Evolutionary conservation across 257 asterid species (phyloP), one percentile per base, ranked within the genome.

Genomic region (Penstemon davidsonii): DNA sequence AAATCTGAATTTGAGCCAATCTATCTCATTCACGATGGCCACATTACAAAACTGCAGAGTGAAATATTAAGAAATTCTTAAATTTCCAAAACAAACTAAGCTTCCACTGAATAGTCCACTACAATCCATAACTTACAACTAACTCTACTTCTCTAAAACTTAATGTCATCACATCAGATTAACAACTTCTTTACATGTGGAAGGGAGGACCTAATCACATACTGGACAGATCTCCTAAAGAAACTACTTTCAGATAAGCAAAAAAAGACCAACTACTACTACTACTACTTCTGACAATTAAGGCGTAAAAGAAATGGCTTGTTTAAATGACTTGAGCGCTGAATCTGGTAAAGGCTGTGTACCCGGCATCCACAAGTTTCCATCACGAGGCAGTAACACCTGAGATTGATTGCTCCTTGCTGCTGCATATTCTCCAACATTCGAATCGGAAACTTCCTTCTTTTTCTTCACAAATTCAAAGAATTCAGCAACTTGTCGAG

Each of bases 401-500:
- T 79, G 85, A 2, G 81, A 73, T 18, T 76, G 85, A 55, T 77
- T 80, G 57, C 56, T 58, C 74, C 58, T 86, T 46, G 58, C 72
- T 25, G 33, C 33, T n/a, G 62, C 75, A 10, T 73, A 80, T 69
- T 78, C 87, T 46, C 69, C 84, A 25, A 25, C 33, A 25, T 25
- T 25, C 33, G 2, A 25, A 25, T 25, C 33, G 1, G 75, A 49
- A 8, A 75, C 83, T 73, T 90, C 94, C 68, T 88, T 81, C 82
- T 64, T 84, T 40, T 73, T 87, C 89, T 90, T 93, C 73, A 93
- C 99, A 42, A 85, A 93, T 64, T 88, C 88, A 10, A 93, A 93
- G 82, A 93, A 93, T 79, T 87, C 90, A 4, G 97, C 96, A 55
- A 93, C 99, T 85, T 90, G 99, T 43, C 94, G 92, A 60, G 99